Base-by-base conservation (phyloP, 106 monocot genomes). In the Chionographis japonica region DNA sequence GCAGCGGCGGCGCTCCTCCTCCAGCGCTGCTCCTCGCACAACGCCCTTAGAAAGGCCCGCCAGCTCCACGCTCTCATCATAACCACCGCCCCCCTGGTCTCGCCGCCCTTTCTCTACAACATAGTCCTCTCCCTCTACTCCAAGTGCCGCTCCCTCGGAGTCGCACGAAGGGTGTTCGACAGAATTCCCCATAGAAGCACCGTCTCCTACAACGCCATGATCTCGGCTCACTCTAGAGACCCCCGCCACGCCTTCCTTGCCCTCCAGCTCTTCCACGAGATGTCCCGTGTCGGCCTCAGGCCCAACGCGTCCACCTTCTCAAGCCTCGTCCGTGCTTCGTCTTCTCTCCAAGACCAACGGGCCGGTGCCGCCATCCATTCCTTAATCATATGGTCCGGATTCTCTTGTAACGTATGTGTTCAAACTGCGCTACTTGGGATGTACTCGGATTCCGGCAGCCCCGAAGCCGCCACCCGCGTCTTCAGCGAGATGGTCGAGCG, bases 361-460 rank as follows among this genome's bases (percentile, higher is more conserved):
- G 60, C 17, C 43, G 74, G 74, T 9, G 65, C 64, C 16, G 42
- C 75, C 14, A 18, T 89, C 36, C 91, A 91, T 63, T 70, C 81
- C 53, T 65, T 53, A 39, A 75, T 78, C 15, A 8, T 84, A 4
- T 36, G 13, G 19, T 61, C 9, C 54, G 91, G 95, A 7, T 78
- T 86, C 56, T 67, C 36, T 52, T 20, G 39, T 8, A 82, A 84
- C 67, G 62, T 77, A 0, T 70, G 75, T 6, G 78, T 95, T n/a
- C 72, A 76, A 65, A 95, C 90, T 19, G 81, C 91, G 6, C 62
- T 95, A 40, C 67, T 91, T 6, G 71, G 79, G 12, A 72, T 95
- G 81, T 91, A 95, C 61, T 76, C 84, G 2, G 73, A 66, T 6
- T 78, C 67, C 27, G 84, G 81, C 10, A 20, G 36, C 9, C 12